These are phyloP conservation scores for Gloeopeniophorella convolvens DNA, from an alignment of 768 basidiomycete genomes.

Conservation along the genomic window DNA sequence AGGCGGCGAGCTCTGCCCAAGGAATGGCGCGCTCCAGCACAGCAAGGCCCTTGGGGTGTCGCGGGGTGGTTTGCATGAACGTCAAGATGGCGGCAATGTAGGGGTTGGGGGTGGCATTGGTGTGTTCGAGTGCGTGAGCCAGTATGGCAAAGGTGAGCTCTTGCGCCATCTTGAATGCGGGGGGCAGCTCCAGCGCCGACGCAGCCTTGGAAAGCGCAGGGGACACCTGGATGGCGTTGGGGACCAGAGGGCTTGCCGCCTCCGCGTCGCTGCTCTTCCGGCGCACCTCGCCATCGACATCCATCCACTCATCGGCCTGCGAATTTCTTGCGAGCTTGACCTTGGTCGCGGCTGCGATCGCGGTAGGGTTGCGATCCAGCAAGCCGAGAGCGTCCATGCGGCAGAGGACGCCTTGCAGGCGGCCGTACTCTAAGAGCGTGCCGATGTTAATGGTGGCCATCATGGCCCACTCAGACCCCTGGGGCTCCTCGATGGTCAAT, in stretches of 20 bases:
- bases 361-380: no score
- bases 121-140: slow-evolving; percentile 56
- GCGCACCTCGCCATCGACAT: slow-evolving; percentile 47
- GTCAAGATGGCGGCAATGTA: slow-evolving; percentile 87
- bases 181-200: slow-evolving; percentile 37
- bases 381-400: no score
- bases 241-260: slow-evolving; percentile 25
- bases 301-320: slow-evolving; percentile 45
- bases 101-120: slow-evolving; percentile 68
- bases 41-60: slow-evolving; percentile 49
- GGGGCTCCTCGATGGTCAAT: slow-evolving; percentile 69
- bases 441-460: slow-evolving; percentile 84
- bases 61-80: no score
- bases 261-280: slow-evolving; percentile 22
- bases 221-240: no score
- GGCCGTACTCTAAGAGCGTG: slow-evolving; percentile 81
- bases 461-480: slow-evolving; percentile 91
- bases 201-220: slow-evolving; percentile 23
- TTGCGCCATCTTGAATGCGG: slow-evolving; percentile 65
- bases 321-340: slow-evolving; percentile 30
- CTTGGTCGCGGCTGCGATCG: no score
- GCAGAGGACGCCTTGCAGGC: slow-evolving; percentile 60
- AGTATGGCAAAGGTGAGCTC: slow-evolving; percentile 76
- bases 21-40: slow-evolving; percentile 73
- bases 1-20: slow-evolving; percentile 66